A percentile compares a stretch with the other conserved stretches of the same genome.
Conservation (phyloP, 2,329 filamentous ascomycete genomes). For the Alternaria sp. region DNA sequence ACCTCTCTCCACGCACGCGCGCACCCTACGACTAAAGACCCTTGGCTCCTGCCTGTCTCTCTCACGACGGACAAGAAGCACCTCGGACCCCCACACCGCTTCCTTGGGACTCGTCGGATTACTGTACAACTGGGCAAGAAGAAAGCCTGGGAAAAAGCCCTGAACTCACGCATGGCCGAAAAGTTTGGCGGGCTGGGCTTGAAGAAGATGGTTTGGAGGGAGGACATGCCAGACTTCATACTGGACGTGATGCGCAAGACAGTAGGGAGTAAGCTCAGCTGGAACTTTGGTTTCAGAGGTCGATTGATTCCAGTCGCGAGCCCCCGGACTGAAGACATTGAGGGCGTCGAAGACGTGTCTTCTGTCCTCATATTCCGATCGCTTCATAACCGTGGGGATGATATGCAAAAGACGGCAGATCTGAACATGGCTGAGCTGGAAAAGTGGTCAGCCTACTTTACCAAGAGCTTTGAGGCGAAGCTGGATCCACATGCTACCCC, state of each 20-base stretch:
- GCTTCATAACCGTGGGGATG: slow-evolving; percentile 35
- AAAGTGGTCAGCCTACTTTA: slow-evolving; percentile 27
- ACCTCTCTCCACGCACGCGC: slow-evolving; percentile 64
- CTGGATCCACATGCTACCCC: slow-evolving; percentile 36
- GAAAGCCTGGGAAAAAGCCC: slow-evolving; percentile 25
- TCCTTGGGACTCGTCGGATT: slow-evolving; percentile 22
- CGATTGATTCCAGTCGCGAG: slow-evolving; percentile 30
- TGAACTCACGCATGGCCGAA: slow-evolving; percentile 42
- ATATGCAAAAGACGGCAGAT: slow-evolving; percentile 17
- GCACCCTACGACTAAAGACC: slow-evolving; percentile 59
- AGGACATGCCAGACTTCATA: slow-evolving; percentile 56
- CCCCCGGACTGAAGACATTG: slow-evolving; percentile 26
- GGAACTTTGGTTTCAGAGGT: slow-evolving; percentile 33
- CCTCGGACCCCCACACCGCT: slow-evolving; percentile 35
- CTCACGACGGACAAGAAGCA: slow-evolving; percentile 30
- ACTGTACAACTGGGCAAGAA: slow-evolving; percentile 26
- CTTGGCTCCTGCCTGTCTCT: slow-evolving; percentile 63
- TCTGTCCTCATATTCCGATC: slow-evolving; percentile 35
- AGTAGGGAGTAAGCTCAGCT: slow-evolving; percentile 46
- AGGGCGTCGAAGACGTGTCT: slow-evolving; percentile 36
- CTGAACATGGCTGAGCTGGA: slow-evolving; percentile 29
- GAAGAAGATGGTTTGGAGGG: slow-evolving; percentile 52
- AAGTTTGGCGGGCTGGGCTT: slow-evolving; percentile 40
- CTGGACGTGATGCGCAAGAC: slow-evolving; percentile 47
- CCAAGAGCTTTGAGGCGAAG: slow-evolving; percentile 12